A percentile compares a stretch with the other conserved stretches of the same genome.
These are phyloP conservation scores for Mortierella sp. DNA, from an alignment of 371 early-diverging fungal genomes.

Conservation along the genomic window DNA sequence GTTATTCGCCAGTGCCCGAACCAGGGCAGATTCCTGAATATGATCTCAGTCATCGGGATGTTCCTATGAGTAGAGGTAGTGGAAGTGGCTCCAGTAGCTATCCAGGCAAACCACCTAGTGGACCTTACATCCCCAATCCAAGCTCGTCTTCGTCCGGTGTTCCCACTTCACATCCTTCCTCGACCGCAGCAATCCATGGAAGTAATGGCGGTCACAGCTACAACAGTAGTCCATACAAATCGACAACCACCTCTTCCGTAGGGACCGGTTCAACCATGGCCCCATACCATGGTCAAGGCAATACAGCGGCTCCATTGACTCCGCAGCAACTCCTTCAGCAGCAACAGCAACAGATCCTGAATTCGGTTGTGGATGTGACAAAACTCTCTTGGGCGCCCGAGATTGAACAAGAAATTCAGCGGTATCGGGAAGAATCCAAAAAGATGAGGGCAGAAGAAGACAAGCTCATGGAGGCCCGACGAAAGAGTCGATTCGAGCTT, in stretches of 20 bases:
- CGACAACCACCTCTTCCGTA: not conserved
- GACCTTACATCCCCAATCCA: constrained; percentile 1
- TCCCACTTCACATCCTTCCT: constrained; percentile 11
- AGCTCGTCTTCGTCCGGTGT: constrained; percentile 5
- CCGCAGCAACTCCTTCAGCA: constrained; percentile 43
- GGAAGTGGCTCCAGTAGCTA: constrained; percentile 14
- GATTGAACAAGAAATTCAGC: constrained; percentile 41
- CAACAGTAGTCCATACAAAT: not conserved
- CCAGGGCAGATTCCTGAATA: constrained; percentile 52
- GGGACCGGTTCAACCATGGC: constrained; percentile 14
- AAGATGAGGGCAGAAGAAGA: constrained; percentile 42
- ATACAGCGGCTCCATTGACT: constrained; percentile 21
- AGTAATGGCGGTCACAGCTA: constrained; percentile 10
- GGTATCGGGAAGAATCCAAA: constrained; percentile 48
- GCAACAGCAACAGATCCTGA: constrained; percentile 52
- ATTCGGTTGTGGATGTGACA: constrained; percentile 43
- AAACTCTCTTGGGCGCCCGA: constrained; percentile 51
- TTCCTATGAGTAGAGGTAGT: too few relatives aligned
- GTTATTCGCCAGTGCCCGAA: constrained; percentile 34
- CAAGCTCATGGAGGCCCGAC: constrained; percentile 42
- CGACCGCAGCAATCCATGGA: constrained; percentile 1
- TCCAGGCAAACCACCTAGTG: constrained; percentile 17
- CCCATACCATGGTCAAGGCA: constrained; percentile 15
- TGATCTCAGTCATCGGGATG: constrained; percentile 20
- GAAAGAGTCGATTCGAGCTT: constrained; percentile 49